A percentile compares a stretch with the other conserved stretches of the same genome.
Evolutionary conservation across 768 basidiomycete genomes (phyloP).

Genomic region (Coprinopsis marcescibilis): DNA sequence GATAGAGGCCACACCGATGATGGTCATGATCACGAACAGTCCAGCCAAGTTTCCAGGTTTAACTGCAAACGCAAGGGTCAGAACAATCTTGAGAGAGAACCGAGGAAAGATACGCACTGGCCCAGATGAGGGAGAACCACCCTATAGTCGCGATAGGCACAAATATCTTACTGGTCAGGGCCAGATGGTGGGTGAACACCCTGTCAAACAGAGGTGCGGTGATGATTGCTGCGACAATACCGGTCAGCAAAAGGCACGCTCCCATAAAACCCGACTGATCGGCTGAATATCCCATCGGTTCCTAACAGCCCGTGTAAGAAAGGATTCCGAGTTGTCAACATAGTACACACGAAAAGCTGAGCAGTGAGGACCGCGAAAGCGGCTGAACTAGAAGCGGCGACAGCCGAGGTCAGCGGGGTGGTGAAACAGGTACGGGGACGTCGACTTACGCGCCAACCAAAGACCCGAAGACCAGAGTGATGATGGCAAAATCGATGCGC

Average conservation of each 20-base stretch:
- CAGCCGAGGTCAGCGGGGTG: no score
- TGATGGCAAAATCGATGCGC: slow-evolving; percentile 63
- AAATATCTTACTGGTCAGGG: slow-evolving; percentile 49
- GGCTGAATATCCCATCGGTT: slow-evolving; percentile 67
- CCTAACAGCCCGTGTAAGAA: slow-evolving; percentile 28
- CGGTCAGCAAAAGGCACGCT: slow-evolving; percentile 58
- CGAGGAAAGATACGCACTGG: slow-evolving; percentile 45
- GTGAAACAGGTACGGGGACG: not conserved
- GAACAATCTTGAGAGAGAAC: not conserved
- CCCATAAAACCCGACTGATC: slow-evolving; percentile 67
- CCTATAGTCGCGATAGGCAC: slow-evolving; percentile 54
- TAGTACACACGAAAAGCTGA: slow-evolving; percentile 56
- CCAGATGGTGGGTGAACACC: slow-evolving; percentile 71
- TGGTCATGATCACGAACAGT: slow-evolving; percentile 59
- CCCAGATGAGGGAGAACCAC: slow-evolving; percentile 81
- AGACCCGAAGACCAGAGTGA: slow-evolving; percentile 55
- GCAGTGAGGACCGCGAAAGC: slow-evolving; percentile 63
- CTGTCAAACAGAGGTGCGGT: slow-evolving; percentile 78
- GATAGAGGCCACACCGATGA: slow-evolving; percentile 62
- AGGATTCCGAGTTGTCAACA: not conserved
- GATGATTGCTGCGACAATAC: slow-evolving; percentile 61
- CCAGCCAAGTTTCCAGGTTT: slow-evolving; percentile 53
- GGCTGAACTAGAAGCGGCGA: slow-evolving; percentile 50
- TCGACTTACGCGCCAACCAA: slow-evolving; percentile 54
- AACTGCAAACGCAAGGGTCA: slow-evolving; percentile 31